Evolutionary conservation across 2,329 filamentous ascomycete genomes (phyloP).

Genomic region (Hypoxylon sp.): DNA sequence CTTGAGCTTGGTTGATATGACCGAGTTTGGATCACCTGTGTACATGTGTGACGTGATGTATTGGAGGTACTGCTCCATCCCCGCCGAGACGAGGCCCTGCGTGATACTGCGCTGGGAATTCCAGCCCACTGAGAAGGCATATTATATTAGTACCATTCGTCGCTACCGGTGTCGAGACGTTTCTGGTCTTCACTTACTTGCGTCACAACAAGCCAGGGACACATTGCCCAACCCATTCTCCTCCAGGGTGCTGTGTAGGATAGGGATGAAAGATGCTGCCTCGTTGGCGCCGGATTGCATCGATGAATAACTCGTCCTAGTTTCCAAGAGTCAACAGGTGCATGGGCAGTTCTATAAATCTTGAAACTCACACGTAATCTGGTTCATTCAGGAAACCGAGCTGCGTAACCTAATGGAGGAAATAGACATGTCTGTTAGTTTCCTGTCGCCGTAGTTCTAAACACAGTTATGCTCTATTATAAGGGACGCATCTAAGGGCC

Average conservation of each 20-base stretch:
- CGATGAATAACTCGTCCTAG: conserved; percentile 47
- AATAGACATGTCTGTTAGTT: not conserved
- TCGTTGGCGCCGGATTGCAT: conserved; percentile 48
- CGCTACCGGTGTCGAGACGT: not conserved
- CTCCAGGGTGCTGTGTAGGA: conserved; percentile 52
- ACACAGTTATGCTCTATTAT: not conserved
- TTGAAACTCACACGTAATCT: conserved; percentile 45
- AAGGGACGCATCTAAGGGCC: not conserved
- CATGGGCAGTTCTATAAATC: not conserved
- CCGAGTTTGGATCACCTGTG: conserved; percentile 38
- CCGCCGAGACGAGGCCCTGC: conserved; percentile 46
- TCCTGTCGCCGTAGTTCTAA: not conserved
- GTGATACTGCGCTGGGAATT: conserved; percentile 48
- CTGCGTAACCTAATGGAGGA: conserved; percentile 47
- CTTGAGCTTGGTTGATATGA: conserved; percentile 42
- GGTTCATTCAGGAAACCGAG: conserved; percentile 59
- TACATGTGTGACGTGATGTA: conserved; percentile 53
- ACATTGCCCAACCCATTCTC: conserved; percentile 48
- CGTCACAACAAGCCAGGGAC: conserved; percentile 56
- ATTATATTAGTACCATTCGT: not conserved
- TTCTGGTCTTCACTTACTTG: conserved; percentile 36
- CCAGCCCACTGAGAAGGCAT: conserved; percentile 47
- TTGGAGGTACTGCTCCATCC: conserved; percentile 50
- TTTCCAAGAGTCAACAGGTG: conserved; percentile 1
- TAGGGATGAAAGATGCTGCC: conserved; percentile 41